Evolutionary conservation across 1,284 basidiomycete genomes (phyloP), one percentile per base, ranked within the genome.

Genomic region (Sanghuangporus weigelae): DNA sequence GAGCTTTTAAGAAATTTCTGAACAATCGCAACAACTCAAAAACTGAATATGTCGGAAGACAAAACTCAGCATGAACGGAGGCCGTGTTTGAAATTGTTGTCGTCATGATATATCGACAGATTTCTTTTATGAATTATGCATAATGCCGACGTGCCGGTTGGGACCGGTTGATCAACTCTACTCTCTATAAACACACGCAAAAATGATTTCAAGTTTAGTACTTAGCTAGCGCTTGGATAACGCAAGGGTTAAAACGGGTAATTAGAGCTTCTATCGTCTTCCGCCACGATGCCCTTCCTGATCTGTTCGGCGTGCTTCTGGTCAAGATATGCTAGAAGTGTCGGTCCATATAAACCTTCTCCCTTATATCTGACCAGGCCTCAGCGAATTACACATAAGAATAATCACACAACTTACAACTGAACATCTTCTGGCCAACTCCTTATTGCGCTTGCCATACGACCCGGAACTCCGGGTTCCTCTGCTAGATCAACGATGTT

Each of bases 351-450:
- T 58, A 80, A 73, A 16, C 72, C 70, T 63, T 79, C 81, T 21
- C 84, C 86, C 71, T 90, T 91, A 73, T 87, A 86, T 59, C 76
- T 78, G 66, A 36, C 7, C 14, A 21, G 36, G 5, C 11, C 8
- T 46, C n/a, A 26, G 23, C 7, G 23, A n/a, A 10, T 19, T 7
- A 38, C 1, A 14, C 11, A 7, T 16, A 36, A 11, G n/a, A 40
- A 53, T 23, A 26, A 19, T 10, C 21, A 44, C 10, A 16, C 8
- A 65, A 70, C 74, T 63, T 62, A 78, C 76, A 74, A 69, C 54
- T 78, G 79, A 19, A 91, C 83, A 60, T 86, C 87, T n/a, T 80
- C 79, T 1, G 85, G 82, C 89, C 89, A 91, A 68, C 82, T 84
- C 66, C 84, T 74, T 51, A 93, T 76, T 2, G 89, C 87, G 63